phyloP scores from a whole-genome alignment of 768 basidiomycete genomes.

The Boletales sp. region DNA sequence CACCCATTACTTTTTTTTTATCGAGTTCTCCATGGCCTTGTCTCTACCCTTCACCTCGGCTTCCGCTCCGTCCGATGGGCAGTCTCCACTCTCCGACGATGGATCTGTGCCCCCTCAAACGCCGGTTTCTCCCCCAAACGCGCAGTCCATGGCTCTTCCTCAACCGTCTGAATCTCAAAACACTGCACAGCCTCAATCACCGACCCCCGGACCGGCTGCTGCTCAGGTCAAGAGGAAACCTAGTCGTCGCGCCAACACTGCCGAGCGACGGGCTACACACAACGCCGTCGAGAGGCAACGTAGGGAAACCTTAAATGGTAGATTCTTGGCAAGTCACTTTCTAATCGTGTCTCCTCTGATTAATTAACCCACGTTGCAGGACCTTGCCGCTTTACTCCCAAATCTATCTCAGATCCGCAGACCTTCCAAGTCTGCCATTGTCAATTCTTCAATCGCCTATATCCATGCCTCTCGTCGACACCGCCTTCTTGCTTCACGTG shows the following conservation, averaged over 20 bases:
- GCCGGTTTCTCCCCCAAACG: constrained; percentile 41
- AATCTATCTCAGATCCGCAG: constrained; percentile 88
- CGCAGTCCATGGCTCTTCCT: constrained; percentile 35
- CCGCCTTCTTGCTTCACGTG: constrained; percentile 74
- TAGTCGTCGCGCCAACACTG: constrained; percentile 88
- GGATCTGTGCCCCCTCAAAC: constrained; percentile 46
- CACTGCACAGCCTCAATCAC: constrained; percentile 19
- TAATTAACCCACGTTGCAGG: constrained; percentile 41
- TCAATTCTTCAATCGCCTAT: constrained; percentile 92
- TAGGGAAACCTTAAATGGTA: constrained; percentile 87
- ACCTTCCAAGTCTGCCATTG: constrained; percentile 94
- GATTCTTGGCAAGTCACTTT: constrained; percentile 69
- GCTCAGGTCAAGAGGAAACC: constrained; percentile 74
- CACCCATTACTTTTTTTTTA: not conserved
- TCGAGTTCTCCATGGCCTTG: constrained; percentile 30
- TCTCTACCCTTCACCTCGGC: constrained; percentile 39
- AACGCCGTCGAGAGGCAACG: constrained; percentile 96
- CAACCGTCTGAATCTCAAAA: constrained; percentile 25
- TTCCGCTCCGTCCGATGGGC: constrained; percentile 35
- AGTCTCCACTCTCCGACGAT: constrained; percentile 42
- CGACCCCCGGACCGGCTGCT: constrained; percentile 18
- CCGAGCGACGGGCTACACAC: constrained; percentile 93
- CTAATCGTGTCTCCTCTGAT: constrained; percentile 7
- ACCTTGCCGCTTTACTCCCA: constrained; percentile 88
- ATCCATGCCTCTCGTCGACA: constrained; percentile 81